These are phyloP conservation scores for Coemansia sp. DNA, from an alignment of 192 early-diverging fungal genomes.

Conservation along the genomic window DNA sequence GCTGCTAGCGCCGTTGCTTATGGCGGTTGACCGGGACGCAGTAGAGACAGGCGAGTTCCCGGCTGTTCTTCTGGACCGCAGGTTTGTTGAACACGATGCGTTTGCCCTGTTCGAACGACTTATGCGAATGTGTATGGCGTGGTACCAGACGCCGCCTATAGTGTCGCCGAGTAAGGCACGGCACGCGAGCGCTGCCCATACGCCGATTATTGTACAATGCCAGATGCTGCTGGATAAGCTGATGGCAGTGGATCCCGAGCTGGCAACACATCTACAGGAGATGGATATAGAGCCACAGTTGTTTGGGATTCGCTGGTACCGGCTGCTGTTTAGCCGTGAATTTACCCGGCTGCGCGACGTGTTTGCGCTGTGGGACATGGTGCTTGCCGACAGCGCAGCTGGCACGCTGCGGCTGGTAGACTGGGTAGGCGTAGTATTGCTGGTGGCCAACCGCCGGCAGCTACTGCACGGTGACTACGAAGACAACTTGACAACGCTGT, in stretches of 20 bases:
- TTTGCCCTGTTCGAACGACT: conserved; percentile 78
- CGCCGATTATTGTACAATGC: conserved; percentile 75
- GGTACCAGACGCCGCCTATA: conserved; percentile 79
- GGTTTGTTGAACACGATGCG: conserved; percentile 86
- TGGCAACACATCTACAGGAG: conserved; percentile 67
- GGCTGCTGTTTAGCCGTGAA: conserved; percentile 90
- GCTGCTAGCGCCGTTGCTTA: conserved; percentile 78
- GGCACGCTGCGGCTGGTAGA: conserved; percentile 73
- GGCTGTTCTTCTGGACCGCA: conserved; percentile 53
- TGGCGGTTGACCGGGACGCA: conserved; percentile 74
- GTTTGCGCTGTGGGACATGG: conserved; percentile 83
- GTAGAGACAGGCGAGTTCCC: conserved; percentile 29
- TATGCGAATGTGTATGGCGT: conserved; percentile 76
- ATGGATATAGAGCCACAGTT: conserved; percentile 91
- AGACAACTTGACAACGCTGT: conserved; percentile 60
- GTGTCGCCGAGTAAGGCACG: conserved; percentile 9
- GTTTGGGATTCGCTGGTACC: conserved; percentile 91
- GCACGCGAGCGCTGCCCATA: conserved; percentile 5
- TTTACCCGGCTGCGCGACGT: conserved; percentile 66
- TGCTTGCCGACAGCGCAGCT: conserved; percentile 76
- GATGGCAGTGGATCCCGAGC: conserved; percentile 65
- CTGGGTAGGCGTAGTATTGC: conserved; percentile 75
- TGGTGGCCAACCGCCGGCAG: conserved; percentile 62
- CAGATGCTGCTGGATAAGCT: conserved; percentile 73
- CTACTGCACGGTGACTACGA: conserved; percentile 67